phyloP scores from a whole-genome alignment of 1,139 yeast species.

The Waltiozyma sp. region DNA sequence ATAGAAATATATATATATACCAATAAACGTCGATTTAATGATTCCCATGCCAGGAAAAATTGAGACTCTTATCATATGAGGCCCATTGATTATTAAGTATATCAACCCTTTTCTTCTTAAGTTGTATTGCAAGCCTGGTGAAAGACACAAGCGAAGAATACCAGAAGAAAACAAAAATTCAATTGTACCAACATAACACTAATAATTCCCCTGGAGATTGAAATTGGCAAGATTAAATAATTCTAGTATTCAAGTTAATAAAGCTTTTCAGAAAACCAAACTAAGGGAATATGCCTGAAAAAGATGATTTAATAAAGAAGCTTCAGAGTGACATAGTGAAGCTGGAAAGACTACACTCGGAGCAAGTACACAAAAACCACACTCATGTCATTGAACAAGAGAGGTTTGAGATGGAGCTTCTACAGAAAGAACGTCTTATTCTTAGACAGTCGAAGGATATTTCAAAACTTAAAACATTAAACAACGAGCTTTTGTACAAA shows the following conservation, averaged over 20 bases:
- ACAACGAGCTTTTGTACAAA: background rate
- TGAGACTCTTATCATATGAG: no score
- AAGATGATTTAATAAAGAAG: background rate
- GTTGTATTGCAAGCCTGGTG: no score
- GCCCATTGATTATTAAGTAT: no score
- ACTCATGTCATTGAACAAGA: background rate
- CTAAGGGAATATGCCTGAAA: background rate
- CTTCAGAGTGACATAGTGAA: background rate
- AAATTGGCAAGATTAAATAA: no score
- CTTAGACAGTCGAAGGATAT: background rate
- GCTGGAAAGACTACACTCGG: background rate
- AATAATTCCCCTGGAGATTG: no score
- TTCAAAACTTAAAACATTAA: background rate
- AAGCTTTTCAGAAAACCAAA: background rate
- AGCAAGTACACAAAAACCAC: background rate
- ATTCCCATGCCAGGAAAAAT: no score
- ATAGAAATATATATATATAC: no score
- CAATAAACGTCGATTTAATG: background rate
- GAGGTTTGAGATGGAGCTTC: background rate
- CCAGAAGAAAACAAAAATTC: no score
- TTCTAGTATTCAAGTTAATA: no score
- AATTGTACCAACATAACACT: no score
- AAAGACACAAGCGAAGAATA: no score
- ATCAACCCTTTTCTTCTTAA: no score
- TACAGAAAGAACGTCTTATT: background rate